phyloP scores from a whole-genome alignment of 495 filamentous ascomycete species.

The Penicillium atrosanguineum region DNA sequence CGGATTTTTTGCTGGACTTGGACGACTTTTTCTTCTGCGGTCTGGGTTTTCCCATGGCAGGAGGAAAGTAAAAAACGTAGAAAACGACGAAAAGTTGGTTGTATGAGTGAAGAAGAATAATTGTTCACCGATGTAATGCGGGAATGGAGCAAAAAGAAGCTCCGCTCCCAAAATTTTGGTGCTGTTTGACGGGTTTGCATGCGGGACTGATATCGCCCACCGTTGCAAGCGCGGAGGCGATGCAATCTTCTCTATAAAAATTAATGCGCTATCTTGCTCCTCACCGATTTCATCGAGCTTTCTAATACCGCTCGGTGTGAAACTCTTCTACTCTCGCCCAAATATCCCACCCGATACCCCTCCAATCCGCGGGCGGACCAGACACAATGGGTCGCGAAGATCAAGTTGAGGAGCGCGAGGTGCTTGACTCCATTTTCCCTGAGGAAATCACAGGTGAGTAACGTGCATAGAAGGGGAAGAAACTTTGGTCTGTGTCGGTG shows the following conservation, averaged over 20 bases:
- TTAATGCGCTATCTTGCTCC: neutral
- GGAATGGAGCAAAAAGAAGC: constrained; percentile 27
- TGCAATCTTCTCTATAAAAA: constrained; percentile 11
- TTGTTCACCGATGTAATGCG: constrained; percentile 8
- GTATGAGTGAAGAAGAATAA: neutral
- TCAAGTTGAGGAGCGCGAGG: constrained; percentile 92
- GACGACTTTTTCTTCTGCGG: constrained; percentile 47
- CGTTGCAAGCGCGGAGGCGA: constrained; percentile 7
- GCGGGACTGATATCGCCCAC: constrained; percentile 31
- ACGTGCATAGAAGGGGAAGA: neutral
- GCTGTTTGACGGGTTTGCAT: constrained; percentile 52
- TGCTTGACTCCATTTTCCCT: constrained; percentile 96
- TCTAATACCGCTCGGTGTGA: neutral
- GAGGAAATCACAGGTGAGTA: constrained; percentile 86
- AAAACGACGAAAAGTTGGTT: constrained; percentile 2
- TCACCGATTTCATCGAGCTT: neutral
- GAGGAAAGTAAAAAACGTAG: constrained; percentile 3
- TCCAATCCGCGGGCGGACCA: constrained; percentile 35
- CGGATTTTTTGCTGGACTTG: constrained; percentile 45
- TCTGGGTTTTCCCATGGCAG: constrained; percentile 48
- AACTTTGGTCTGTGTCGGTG: neutral
- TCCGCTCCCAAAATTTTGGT: constrained; percentile 35
- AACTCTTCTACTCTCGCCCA: constrained; percentile 1
- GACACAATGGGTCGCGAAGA: constrained; percentile 86
- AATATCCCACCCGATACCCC: constrained; percentile 24